phyloP scores from a whole-genome alignment of 495 filamentous ascomycete genomes.

The Cetradonia linearis region DNA sequence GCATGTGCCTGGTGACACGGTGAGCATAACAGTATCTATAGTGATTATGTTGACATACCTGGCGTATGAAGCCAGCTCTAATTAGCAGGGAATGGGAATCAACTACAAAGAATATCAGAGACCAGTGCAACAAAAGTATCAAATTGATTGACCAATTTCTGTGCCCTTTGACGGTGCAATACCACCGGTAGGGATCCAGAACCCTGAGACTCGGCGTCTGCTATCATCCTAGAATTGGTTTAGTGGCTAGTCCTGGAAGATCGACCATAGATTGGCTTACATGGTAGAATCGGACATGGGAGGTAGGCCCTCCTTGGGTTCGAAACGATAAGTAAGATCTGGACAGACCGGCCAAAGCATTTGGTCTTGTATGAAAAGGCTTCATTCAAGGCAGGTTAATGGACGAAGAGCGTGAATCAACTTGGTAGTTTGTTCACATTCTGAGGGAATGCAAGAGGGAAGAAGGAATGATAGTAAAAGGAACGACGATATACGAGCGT shows the following conservation, averaged over 20 bases:
- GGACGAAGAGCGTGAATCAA: too few species aligned
- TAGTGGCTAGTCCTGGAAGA: background rate
- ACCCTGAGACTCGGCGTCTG: conserved; percentile 19
- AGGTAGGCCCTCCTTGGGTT: too few species aligned
- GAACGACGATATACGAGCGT: background rate
- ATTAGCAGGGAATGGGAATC: conserved; percentile 68
- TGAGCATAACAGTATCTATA: background rate
- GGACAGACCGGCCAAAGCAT: background rate
- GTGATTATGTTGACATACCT: conserved; percentile 30
- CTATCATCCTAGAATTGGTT: conserved; percentile 22
- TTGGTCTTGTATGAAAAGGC: background rate
- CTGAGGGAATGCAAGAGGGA: background rate
- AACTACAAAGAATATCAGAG: conserved; percentile 28
- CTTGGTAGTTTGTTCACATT: background rate
- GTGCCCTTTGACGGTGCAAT: conserved; percentile 15
- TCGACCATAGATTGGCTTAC: background rate
- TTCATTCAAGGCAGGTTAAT: conserved; percentile 9
- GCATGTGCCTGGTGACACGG: conserved; percentile 53
- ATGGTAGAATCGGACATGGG: conserved; percentile 9
- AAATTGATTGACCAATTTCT: background rate
- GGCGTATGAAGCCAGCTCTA: conserved; percentile 69
- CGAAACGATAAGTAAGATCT: background rate
- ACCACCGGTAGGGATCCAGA: conserved; percentile 26
- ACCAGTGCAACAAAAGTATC: background rate
- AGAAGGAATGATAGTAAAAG: background rate